A percentile compares a stretch with the other conserved stretches of the same genome.
phyloP scores from a whole-genome alignment of 1,284 basidiomycete species.

The Nidula niveotomentosa region DNA sequence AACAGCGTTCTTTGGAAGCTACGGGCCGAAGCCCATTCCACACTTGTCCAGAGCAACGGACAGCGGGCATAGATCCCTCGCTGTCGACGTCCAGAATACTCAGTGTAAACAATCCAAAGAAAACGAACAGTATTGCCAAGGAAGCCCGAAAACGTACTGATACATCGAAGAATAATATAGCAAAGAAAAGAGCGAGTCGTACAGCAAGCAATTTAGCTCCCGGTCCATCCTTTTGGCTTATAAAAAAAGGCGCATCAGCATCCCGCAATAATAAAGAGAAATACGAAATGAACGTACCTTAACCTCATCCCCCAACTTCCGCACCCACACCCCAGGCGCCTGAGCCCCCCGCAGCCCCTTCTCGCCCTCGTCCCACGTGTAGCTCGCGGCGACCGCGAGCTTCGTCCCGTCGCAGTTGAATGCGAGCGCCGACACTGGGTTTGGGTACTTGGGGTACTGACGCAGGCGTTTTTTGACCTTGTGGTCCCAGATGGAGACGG shows the following conservation, averaged over 20 bases:
- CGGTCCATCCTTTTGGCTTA: not conserved
- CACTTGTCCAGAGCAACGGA: too few relatives aligned
- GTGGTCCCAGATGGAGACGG: slow-evolving; percentile 96
- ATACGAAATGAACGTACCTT: slow-evolving; percentile 33
- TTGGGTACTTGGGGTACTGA: slow-evolving; percentile 81
- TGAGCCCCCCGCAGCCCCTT: slow-evolving; percentile 54
- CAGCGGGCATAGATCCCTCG: too few relatives aligned
- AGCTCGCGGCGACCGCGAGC: slow-evolving; percentile 81
- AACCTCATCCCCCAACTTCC: slow-evolving; percentile 59
- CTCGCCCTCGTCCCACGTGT: slow-evolving; percentile 87
- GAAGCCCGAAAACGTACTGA: not conserved
- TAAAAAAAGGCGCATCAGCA: not conserved
- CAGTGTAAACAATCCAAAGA: not conserved
- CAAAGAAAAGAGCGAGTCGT: too few relatives aligned
- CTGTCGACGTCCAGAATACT: too few relatives aligned
- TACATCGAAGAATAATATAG: too few relatives aligned
- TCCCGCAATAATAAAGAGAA: not conserved
- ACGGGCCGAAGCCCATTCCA: too few relatives aligned
- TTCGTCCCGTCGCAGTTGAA: slow-evolving; percentile 85
- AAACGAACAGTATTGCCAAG: not conserved
- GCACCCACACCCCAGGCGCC: slow-evolving; percentile 44
- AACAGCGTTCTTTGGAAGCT: too few relatives aligned
- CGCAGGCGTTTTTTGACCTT: slow-evolving; percentile 94
- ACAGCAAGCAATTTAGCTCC: not conserved
- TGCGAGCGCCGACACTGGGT: slow-evolving; percentile 44